A percentile compares a stretch with the other conserved stretches of the same genome.
These are phyloP conservation scores for Cercospora janseana DNA, from an alignment of 2,329 filamentous ascomycete genomes.

Conservation along the genomic window DNA sequence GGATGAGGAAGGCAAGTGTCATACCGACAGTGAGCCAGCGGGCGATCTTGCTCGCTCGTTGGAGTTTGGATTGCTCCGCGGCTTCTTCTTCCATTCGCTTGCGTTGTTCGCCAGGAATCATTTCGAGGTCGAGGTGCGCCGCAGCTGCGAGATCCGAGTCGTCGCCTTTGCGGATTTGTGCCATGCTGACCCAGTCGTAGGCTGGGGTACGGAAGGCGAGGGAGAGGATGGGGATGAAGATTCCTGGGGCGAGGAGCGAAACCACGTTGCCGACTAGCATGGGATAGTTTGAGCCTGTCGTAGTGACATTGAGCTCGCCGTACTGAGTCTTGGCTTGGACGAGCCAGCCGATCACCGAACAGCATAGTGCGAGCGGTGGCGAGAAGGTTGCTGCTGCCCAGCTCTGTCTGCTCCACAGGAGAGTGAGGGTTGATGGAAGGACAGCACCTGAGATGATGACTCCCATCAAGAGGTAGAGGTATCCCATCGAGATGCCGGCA, in stretches of 20 bases:
- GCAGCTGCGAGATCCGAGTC: constrained; percentile 68
- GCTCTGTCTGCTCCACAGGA: constrained; percentile 79
- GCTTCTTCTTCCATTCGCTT: constrained; percentile 42
- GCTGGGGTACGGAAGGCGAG: constrained; percentile 67
- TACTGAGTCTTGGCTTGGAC: constrained; percentile 70
- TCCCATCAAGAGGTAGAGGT: constrained; percentile 86
- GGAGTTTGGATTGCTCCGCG: constrained; percentile 45
- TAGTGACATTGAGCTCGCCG: constrained; percentile 66
- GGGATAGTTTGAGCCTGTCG: constrained; percentile 79
- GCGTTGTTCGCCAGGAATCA: constrained; percentile 53
- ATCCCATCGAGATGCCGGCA: constrained; percentile 74
- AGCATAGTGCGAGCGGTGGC: constrained; percentile 66
- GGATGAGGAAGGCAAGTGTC: constrained; percentile 69
- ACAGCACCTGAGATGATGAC: constrained; percentile 78
- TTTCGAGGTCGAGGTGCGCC: constrained; percentile 65
- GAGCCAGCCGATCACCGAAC: constrained; percentile 72
- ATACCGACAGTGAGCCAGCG: constrained; percentile 59
- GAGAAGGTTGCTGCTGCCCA: constrained; percentile 69
- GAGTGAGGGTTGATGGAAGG: constrained; percentile 74
- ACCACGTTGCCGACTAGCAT: constrained; percentile 87
- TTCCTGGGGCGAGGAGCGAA: constrained; percentile 71
- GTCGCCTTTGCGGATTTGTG: constrained; percentile 71
- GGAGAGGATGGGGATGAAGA: constrained; percentile 76
- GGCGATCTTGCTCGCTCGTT: constrained; percentile 51
- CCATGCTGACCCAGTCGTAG: constrained; percentile 87